Evolutionary conservation across 495 filamentous ascomycete genomes (phyloP).

Genomic region (Aspergillus homomorphus): DNA sequence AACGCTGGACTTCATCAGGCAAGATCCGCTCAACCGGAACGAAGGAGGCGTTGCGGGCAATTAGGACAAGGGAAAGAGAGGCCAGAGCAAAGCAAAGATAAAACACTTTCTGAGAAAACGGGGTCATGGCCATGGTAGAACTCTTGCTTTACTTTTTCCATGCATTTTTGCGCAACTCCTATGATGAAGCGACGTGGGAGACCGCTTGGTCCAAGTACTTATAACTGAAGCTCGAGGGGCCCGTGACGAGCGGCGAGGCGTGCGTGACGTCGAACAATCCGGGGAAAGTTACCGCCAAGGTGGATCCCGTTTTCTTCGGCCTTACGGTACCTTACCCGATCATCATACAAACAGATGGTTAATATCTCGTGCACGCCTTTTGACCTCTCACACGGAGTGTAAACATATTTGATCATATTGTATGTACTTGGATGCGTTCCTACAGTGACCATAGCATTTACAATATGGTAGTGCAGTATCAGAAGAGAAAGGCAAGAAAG

Average conservation of each 20-base stretch:
- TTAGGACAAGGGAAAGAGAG: conserved; percentile 3
- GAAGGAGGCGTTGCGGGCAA: background rate
- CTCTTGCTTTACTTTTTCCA: background rate
- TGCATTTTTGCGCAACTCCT: background rate
- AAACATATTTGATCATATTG: too few relatives aligned
- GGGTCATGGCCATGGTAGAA: background rate
- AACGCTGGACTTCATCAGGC: conserved; percentile 13
- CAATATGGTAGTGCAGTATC: too few relatives aligned
- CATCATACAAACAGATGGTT: background rate
- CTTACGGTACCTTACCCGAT: background rate
- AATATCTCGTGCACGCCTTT: background rate
- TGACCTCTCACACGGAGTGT: too few relatives aligned
- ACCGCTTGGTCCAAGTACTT: background rate
- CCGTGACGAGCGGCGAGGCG: conserved; percentile 4
- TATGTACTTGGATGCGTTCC: background rate
- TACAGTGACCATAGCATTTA: too few relatives aligned
- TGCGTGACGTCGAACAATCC: conserved; percentile 18
- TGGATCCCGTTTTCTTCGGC: background rate
- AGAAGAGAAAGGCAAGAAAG: background rate
- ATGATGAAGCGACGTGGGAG: background rate
- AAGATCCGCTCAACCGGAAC: background rate
- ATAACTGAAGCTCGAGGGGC: conserved; percentile 3
- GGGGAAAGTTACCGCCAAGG: conserved; percentile 11
- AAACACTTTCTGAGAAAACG: background rate
- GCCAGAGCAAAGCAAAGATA: conserved; percentile 1